phyloP scores from a whole-genome alignment of 768 basidiomycete species.

The Amyloporia xantha region DNA sequence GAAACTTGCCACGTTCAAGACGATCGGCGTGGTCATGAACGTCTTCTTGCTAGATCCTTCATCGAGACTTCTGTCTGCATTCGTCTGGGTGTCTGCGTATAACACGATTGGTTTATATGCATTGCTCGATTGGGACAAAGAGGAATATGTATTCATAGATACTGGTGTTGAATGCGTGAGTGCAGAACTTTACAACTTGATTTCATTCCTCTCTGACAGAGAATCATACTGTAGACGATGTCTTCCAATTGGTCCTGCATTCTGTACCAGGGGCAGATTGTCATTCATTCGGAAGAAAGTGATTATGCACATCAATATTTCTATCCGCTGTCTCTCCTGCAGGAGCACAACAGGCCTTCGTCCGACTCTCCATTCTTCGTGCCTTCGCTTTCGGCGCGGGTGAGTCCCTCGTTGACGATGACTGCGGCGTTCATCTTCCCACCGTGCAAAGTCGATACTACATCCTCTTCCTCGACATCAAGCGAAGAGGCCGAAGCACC shows the following conservation, averaged over 20 bases:
- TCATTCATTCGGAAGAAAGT: constrained; percentile 69
- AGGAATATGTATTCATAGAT: constrained; percentile 66
- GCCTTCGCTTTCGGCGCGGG: constrained; percentile 17
- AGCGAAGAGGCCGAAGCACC: background rate
- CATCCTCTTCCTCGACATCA: background rate
- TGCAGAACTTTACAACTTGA: no score
- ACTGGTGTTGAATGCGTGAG: constrained; percentile 69
- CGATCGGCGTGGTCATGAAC: constrained; percentile 67
- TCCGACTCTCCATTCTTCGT: constrained; percentile 10
- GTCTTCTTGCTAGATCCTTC: constrained; percentile 68
- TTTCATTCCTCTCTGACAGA: constrained; percentile 1
- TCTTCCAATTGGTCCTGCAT: constrained; percentile 79
- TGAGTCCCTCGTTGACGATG: constrained; percentile 16
- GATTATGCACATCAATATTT: constrained; percentile 63
- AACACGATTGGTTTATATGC: constrained; percentile 58
- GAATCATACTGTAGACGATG: constrained; percentile 36
- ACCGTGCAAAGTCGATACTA: background rate
- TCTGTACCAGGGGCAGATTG: constrained; percentile 56
- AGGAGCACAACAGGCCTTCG: constrained; percentile 20
- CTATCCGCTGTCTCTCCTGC: constrained; percentile 44
- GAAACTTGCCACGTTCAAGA: constrained; percentile 56
- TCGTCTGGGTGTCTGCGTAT: constrained; percentile 55
- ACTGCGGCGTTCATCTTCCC: constrained; percentile 21
- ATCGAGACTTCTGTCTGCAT: constrained; percentile 54
- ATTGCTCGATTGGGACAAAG: constrained; percentile 57